These are phyloP conservation scores for Centrapalus pauciflorus DNA, from an alignment of 129 eudicot species.

Conservation along the genomic window DNA sequence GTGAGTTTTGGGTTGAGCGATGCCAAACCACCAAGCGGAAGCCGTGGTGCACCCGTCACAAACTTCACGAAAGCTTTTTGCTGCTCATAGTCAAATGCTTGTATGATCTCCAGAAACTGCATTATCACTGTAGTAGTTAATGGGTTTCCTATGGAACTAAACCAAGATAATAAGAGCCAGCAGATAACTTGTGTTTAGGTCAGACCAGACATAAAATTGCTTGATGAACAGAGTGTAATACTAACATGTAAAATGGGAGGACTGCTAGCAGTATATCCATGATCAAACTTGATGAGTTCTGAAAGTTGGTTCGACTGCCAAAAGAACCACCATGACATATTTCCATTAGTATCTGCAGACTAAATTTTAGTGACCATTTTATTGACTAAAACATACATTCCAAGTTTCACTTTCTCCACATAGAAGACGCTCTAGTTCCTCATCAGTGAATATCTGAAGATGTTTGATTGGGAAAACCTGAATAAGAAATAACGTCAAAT, in stretches of 20 bases:
- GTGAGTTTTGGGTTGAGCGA: slow-evolving; percentile 90
- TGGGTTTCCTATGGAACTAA: background rate
- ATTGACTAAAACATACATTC: slow-evolving; percentile 52
- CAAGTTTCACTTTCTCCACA: slow-evolving; percentile 88
- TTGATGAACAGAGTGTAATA: background rate
- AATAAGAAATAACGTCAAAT: slow-evolving; percentile 8
- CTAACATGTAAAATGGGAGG: slow-evolving; percentile 73
- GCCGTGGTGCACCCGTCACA: slow-evolving; percentile 96
- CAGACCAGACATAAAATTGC: too few relatives aligned
- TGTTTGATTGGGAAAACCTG: slow-evolving; percentile 71
- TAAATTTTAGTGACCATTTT: background rate
- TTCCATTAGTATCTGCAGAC: background rate
- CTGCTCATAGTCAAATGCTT: slow-evolving; percentile 58
- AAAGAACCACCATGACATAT: slow-evolving; percentile 14
- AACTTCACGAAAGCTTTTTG: slow-evolving; percentile 83
- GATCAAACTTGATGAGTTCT: slow-evolving; percentile 93
- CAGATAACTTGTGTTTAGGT: background rate
- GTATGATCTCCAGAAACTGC: slow-evolving; percentile 75
- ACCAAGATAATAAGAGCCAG: background rate
- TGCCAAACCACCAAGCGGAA: slow-evolving; percentile 93
- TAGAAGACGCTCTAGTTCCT: slow-evolving; percentile 74
- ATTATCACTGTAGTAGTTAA: background rate
- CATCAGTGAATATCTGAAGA: slow-evolving; percentile 77
- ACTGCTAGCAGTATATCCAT: slow-evolving; percentile 92
- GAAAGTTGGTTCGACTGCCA: slow-evolving; percentile 63